phyloP scores from a whole-genome alignment of 306 rosid species.

The Acacia acuminata region DNA sequence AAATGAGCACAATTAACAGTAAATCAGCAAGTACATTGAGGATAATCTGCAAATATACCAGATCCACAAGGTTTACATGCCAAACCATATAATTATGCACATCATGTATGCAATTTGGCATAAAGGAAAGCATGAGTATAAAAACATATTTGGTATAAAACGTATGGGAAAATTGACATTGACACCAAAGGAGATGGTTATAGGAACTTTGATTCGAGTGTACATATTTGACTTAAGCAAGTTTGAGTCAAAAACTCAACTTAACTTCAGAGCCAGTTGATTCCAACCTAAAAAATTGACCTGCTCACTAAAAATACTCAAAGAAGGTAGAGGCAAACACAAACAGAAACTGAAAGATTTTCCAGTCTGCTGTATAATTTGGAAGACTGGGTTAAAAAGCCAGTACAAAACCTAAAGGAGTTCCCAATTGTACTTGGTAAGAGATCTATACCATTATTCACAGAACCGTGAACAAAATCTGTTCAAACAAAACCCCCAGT shows the following conservation, averaged over 20 bases:
- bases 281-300: not conserved
- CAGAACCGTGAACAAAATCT: not conserved
- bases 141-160: not conserved
- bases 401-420: not conserved
- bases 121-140: not conserved
- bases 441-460: constrained; percentile 5
- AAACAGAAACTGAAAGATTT: not conserved
- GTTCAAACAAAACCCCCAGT: not conserved
- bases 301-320: not conserved
- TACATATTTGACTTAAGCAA: not conserved
- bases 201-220: not conserved
- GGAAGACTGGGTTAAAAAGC: not conserved
- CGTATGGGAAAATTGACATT: not conserved
- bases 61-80: not conserved
- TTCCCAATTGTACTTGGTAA: not conserved
- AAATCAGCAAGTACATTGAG: not conserved
- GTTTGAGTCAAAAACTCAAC: not conserved
- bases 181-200: not conserved
- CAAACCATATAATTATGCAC: not conserved
- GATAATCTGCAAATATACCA: not conserved
- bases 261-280: not conserved
- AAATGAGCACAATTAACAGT: not conserved
- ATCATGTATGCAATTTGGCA: not conserved
- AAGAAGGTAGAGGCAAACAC: not conserved
- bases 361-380: not conserved